phyloP scores from a whole-genome alignment of 768 basidiomycete species.

The Suillus ampliporus region DNA sequence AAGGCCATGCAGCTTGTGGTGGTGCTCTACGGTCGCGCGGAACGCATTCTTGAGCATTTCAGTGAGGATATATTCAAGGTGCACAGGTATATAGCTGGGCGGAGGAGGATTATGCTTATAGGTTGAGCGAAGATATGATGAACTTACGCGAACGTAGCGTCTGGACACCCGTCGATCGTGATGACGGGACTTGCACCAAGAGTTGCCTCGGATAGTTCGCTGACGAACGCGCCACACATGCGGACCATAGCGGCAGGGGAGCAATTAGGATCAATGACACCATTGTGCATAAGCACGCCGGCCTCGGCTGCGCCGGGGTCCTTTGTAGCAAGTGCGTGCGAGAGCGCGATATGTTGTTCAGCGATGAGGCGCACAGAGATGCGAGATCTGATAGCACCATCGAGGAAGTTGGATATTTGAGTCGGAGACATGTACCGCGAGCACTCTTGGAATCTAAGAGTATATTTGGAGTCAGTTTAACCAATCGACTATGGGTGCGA shows the following conservation, averaged over 20 bases:
- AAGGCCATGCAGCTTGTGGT: slow-evolving; percentile 49
- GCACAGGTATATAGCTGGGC: slow-evolving; percentile 82
- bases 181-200: slow-evolving; percentile 74
- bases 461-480: neutral
- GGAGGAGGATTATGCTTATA: slow-evolving; percentile 2
- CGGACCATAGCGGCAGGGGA: slow-evolving; percentile 75
- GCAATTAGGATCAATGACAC: slow-evolving; percentile 76
- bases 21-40: slow-evolving; percentile 84
- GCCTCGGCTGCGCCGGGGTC: slow-evolving; percentile 15
- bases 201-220: slow-evolving; percentile 83
- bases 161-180: slow-evolving; percentile 69
- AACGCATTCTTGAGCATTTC: slow-evolving; percentile 92
- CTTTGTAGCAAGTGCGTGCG: slow-evolving; percentile 62
- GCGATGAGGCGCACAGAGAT: slow-evolving; percentile 89
- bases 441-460: slow-evolving; percentile 81
- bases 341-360: slow-evolving; percentile 89
- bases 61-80: slow-evolving; percentile 90
- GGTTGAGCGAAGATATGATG: neutral
- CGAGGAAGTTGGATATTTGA: slow-evolving; percentile 81
- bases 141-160: slow-evolving; percentile 81
- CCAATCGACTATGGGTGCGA: slow-evolving; percentile 18
- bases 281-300: slow-evolving; percentile 52
- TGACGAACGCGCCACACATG: slow-evolving; percentile 85
- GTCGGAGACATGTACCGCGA: slow-evolving; percentile 80
- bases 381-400: slow-evolving; percentile 84